Base-by-base conservation (phyloP, 306 rosid genomes). In the Quercus cerris region DNA sequence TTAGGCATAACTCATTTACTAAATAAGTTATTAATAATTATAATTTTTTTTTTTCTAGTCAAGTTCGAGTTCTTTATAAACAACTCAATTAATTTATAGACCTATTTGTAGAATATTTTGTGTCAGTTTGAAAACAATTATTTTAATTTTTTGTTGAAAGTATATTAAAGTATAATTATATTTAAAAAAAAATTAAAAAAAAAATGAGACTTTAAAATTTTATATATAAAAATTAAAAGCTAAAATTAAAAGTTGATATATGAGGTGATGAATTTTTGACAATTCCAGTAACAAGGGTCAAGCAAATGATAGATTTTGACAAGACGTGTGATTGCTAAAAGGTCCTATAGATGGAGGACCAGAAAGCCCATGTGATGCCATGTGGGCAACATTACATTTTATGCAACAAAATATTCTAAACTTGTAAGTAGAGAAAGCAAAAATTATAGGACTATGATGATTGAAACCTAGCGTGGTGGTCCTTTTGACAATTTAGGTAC, bases 341-440 rank as follows among this genome's bases (percentile, higher is more conserved):
- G 75, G 31, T 20, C 64, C 4, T 54, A 49, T 49, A n/a, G 84
- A 66, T 74, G 87, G 87, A 92, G 94, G 94, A 90, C 94, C 96
- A 86, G 86, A 33, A 70, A 51, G 82, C 86, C 94, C 97, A 92
- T 84, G 94, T 92, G 97, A 92, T 84, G 80, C 78, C 91, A 68
- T 82, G 83, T 90, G 79, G 78, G 87, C 68, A 81, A 54, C 83
- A 79, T 22, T 81, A 41, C 76, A 73, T 28, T 75, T 68, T 67
- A 70, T 73, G 77, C 85, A 73, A 52, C 28, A 35, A 71, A 77
- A 41, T 61, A 80, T 64, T 69, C 1, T 83, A 76, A 77, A 71
- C 25, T 83, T 64, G 49, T 23, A 28, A 22, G 61, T 52, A 61
- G 5, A 52, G 52, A 69, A 56, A 23, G 84, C 49, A 71, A 64